Evolutionary conservation across 2,329 filamentous ascomycete genomes (phyloP), one percentile per base, ranked within the genome.

Genomic region (Aspergillus felis): DNA sequence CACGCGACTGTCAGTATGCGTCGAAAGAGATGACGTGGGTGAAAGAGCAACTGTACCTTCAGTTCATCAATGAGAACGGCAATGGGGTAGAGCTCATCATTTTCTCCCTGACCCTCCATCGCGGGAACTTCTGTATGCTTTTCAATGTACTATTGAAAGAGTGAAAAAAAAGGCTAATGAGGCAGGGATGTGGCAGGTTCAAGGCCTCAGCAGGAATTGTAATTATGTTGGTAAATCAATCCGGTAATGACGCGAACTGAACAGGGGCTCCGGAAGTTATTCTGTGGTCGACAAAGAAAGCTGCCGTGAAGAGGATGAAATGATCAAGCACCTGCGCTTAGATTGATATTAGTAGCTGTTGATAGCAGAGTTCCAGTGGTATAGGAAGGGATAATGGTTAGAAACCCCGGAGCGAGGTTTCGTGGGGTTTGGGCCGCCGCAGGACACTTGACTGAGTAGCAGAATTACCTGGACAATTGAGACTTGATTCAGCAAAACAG

Each of bases 61-160:
- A 99, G 85, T 86, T 99, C 94, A 79, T 99, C 94, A 79, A 99
- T 99, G 79, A 99, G 88, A 68, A 99, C 94, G 74, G 95, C 94
- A 83, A 99, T 99, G 76, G 94, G 94, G 79, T 97, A 99, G 73
- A 99, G 92, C 87, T 97, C 95, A 81, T 99, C 94, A 78, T 89
- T 95, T 82, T 93, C 87, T 79, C 88, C 90, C 77, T 88, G 84
- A 80, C 88, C 89, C 81, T 97, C 91, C 93, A 97, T 97, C 77
- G 78, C 84, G 84, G 44, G 79, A 76, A 71, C 70, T 60, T 57
- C 56, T 65, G 51, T 60, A 59, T 64, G 44, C 14, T 51, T 22
- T 49, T 20, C 54, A 48, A 56, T 57, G 55, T 61, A 60, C 50
- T 66, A 61, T 65, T 63, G 63, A 54, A 57, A 49, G 61, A 57